Conservation (phyloP, 352 stramenopile genomes). For the Globisporangium cylindrosporum region DNA sequence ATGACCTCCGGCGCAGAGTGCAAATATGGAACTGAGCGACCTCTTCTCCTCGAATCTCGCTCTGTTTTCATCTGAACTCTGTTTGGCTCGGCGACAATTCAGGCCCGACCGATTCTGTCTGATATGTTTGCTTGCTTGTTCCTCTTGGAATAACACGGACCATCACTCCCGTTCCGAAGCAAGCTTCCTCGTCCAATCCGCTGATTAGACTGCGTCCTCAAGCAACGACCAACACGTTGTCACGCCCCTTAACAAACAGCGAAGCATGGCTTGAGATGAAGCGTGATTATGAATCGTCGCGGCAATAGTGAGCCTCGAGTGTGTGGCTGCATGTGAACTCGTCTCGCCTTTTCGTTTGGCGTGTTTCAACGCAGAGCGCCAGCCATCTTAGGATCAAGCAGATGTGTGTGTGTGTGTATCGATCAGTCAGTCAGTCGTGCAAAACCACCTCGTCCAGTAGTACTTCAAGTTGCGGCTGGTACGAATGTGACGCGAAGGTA, state of each 20-base stretch:
- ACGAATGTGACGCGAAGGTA: slow-evolving; percentile 11
- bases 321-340: neutral
- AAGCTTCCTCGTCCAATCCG: slow-evolving; percentile 1
- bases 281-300: neutral
- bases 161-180: neutral
- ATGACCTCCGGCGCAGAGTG: too few species aligned
- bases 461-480: slow-evolving; percentile 9
- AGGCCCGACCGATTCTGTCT: neutral
- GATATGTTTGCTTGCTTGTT: neutral
- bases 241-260: neutral
- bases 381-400: neutral
- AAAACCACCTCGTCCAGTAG: neutral
- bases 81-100: neutral
- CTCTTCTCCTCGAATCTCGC: neutral
- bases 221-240: neutral
- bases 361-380: neutral
- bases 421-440: neutral
- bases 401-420: neutral
- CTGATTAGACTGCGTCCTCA: slow-evolving; percentile 3
- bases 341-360: neutral
- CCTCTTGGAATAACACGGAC: neutral
- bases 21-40: neutral
- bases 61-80: neutral
- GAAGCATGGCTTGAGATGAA: neutral
- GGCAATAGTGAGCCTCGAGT: neutral